Evolutionary conservation across 2,329 filamentous ascomycete species (phyloP).

Genomic region (Alternaria hordeiaustralica): DNA sequence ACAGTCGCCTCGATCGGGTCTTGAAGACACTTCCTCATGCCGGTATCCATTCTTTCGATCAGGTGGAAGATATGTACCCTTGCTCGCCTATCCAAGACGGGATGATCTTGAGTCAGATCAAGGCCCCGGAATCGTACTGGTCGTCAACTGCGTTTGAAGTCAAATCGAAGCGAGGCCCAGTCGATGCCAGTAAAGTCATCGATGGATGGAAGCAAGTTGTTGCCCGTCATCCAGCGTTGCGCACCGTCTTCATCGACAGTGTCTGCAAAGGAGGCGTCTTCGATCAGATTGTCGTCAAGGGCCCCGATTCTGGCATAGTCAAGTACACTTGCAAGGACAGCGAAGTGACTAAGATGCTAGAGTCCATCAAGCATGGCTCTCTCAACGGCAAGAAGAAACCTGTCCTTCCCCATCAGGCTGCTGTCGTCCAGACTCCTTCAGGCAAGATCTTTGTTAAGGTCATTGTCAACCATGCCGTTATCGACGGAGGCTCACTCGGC

Average conservation of each 20-base stretch:
- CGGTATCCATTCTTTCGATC: conserved; percentile 29
- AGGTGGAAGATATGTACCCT: conserved; percentile 43
- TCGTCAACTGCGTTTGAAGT: conserved; percentile 39
- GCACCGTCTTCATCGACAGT: conserved; percentile 44
- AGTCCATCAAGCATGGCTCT: conserved; percentile 33
- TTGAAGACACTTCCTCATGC: conserved; percentile 31
- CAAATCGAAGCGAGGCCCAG: conserved; percentile 25
- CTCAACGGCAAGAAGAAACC: conserved; percentile 40
- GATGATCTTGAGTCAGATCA: conserved; percentile 44
- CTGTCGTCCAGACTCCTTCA: conserved; percentile 34
- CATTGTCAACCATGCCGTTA: conserved; percentile 45
- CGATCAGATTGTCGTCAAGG: conserved; percentile 43
- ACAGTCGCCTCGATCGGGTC: conserved; percentile 37
- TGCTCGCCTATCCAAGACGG: conserved; percentile 43
- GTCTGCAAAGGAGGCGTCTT: conserved; percentile 46
- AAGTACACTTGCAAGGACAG: conserved; percentile 30
- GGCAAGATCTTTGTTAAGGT: conserved; percentile 42
- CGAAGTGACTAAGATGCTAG: conserved; percentile 28
- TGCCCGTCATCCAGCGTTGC: conserved; percentile 40
- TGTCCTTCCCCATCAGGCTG: conserved; percentile 41
- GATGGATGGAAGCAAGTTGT: conserved; percentile 43
- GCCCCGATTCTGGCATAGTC: conserved; percentile 31
- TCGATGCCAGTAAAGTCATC: conserved; percentile 31
- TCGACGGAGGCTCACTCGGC: conserved; percentile 42
- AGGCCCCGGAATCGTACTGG: conserved; percentile 38